These are phyloP conservation scores for Colletotrichum orchidophilum DNA, from an alignment of 2,329 filamentous ascomycete species.

Conservation along the genomic window DNA sequence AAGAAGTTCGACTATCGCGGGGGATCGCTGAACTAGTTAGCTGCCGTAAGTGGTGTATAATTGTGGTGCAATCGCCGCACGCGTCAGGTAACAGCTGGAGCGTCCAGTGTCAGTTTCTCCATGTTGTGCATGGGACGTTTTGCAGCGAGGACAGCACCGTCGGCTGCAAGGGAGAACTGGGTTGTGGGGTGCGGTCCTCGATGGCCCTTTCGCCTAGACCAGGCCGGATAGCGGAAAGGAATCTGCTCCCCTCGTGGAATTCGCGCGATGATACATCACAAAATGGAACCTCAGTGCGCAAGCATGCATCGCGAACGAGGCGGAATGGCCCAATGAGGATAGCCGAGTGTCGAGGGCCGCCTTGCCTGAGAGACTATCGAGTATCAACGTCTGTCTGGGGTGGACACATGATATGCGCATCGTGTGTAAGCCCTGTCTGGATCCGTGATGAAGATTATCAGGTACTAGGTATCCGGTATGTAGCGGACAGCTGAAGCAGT, in stretches of 20 bases:
- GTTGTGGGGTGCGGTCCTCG: conserved; percentile 20
- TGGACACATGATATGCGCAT: not conserved
- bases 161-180: conserved; percentile 9
- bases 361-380: conserved; percentile 16
- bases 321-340: conserved; percentile 18
- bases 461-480: not conserved
- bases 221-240: conserved; percentile 28
- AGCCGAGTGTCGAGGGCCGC: conserved; percentile 22
- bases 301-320: not conserved
- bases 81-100: conserved; percentile 17
- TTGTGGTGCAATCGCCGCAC: conserved; percentile 4
- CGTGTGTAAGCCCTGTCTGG: conserved; percentile 7
- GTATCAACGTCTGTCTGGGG: not conserved
- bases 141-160: conserved; percentile 1
- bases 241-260: conserved; percentile 8
- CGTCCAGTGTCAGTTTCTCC: not conserved
- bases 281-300: not conserved
- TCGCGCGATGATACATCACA: conserved; percentile 25
- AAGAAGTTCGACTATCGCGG: conserved; percentile 19
- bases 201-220: conserved; percentile 11
- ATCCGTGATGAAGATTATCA: not conserved
- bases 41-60: conserved; percentile 10
- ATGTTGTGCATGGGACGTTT: conserved; percentile 1
- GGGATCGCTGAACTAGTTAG: conserved; percentile 26
- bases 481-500: conserved; percentile 8